A percentile compares a stretch with the other conserved stretches of the same genome.
Evolutionary conservation across 2,329 filamentous ascomycete species (phyloP).

Genomic region (Xylaria sp.): DNA sequence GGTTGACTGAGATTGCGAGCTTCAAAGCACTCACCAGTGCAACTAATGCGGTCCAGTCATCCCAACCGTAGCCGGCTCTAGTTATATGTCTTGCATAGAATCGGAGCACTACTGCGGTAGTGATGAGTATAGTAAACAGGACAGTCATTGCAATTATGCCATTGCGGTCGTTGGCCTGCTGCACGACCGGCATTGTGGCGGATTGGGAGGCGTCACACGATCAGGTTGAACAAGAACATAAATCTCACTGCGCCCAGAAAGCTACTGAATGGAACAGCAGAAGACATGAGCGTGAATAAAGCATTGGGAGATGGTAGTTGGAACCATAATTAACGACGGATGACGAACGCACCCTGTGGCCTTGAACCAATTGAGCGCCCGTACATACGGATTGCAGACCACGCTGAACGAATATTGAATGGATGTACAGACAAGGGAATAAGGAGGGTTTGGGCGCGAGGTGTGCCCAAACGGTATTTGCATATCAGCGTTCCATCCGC

Average conservation of each 20-base stretch:
- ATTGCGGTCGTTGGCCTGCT: constrained; percentile 21
- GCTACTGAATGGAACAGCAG: not conserved
- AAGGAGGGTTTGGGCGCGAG: not conserved
- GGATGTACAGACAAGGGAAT: not conserved
- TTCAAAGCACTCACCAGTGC: constrained; percentile 7
- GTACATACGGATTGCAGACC: not conserved
- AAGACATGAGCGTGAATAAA: not conserved
- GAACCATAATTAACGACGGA: not conserved
- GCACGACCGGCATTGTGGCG: constrained; percentile 7
- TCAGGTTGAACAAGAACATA: not conserved
- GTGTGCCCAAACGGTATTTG: constrained; percentile 4
- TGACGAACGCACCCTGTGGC: not conserved
- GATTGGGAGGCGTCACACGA: not conserved
- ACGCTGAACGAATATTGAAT: not conserved
- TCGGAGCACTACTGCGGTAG: constrained; percentile 16
- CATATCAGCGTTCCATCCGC: not conserved
- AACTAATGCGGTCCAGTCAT: constrained; percentile 37
- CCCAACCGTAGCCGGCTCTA: constrained; percentile 24
- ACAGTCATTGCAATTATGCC: constrained; percentile 32
- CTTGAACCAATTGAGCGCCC: not conserved
- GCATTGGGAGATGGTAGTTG: not conserved
- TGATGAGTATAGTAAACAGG: constrained; percentile 27
- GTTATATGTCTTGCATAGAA: constrained; percentile 35
- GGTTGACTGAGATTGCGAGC: too few species aligned
- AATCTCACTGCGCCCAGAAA: not conserved